Conservation (phyloP, 345 rosid species). For the Eucalyptus rudis region DNA sequence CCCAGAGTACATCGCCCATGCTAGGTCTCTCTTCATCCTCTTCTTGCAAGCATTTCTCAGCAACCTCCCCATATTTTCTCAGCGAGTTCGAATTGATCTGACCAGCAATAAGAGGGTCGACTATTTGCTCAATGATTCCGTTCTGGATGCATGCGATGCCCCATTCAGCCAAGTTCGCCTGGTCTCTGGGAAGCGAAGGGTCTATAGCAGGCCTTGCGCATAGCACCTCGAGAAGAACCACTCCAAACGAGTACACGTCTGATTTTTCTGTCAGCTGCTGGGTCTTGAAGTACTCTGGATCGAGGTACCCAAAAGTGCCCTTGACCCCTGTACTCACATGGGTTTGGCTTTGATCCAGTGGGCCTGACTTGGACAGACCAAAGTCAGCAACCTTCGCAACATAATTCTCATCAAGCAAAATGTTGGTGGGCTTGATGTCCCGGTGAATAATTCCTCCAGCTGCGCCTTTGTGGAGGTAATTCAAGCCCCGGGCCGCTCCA, state of each 20-base stretch:
- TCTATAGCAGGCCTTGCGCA: constrained; percentile 38
- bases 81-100: constrained; percentile 26
- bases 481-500: constrained; percentile 40
- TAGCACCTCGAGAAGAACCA: constrained; percentile 39
- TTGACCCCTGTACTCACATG: constrained; percentile 27
- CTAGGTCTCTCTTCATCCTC: constrained; percentile 30
- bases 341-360: constrained; percentile 3
- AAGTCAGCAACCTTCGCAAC: constrained; percentile 53
- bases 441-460: constrained; percentile 39
- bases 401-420: constrained; percentile 26
- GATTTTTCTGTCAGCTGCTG: constrained; percentile 44
- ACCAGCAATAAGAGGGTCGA: constrained; percentile 17
- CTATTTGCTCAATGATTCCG: constrained; percentile 24
- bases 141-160: constrained; percentile 8
- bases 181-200: constrained; percentile 13
- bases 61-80: constrained; percentile 32
- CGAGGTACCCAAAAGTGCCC: constrained; percentile 50
- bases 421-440: constrained; percentile 52
- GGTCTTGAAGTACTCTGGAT: constrained; percentile 37
- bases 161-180: constrained; percentile 47
- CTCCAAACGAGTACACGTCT: constrained; percentile 48
- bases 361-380: constrained; percentile 34
- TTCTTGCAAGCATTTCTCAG: constrained; percentile 52
- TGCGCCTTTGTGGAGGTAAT: constrained; percentile 36
- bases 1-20: constrained; percentile 57